Percentiles rank a stretch among this genome's conserved stretches.
phyloP scores from a whole-genome alignment of 345 rosid genomes.

The Syzygium oleosum region DNA sequence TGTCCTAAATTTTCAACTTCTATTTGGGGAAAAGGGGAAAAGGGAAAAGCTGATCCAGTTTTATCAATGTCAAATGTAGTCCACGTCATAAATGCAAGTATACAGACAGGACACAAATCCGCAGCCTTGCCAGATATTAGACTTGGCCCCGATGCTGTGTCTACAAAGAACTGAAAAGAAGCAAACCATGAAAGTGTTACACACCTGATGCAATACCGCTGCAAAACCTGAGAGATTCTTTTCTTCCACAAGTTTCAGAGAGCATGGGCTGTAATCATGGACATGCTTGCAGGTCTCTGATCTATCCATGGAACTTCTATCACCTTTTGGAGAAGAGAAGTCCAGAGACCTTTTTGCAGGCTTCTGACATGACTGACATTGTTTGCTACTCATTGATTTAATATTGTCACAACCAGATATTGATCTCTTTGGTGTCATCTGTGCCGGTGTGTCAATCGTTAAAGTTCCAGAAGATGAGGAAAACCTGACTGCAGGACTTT shows the following conservation, averaged over 20 bases:
- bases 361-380: constrained; percentile 6
- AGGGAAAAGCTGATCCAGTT: not conserved
- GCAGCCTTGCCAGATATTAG: not conserved
- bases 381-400: not conserved
- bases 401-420: constrained; percentile 16
- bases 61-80: not conserved
- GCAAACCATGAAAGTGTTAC: not conserved
- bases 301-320: not conserved
- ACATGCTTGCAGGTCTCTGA: constrained; percentile 1
- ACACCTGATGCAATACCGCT: constrained; percentile 9
- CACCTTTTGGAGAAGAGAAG: constrained; percentile 21
- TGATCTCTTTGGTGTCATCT: constrained; percentile 30
- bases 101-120: not conserved
- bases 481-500: constrained; percentile 23
- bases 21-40: not conserved
- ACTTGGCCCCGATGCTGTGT: not conserved
- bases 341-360: constrained; percentile 38
- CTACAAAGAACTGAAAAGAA: not conserved
- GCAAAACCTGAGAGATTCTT: not conserved
- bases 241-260: not conserved
- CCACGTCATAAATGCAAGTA: not conserved
- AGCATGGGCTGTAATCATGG: not conserved
- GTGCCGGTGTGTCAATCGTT: constrained; percentile 36
- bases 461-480: constrained; percentile 9
- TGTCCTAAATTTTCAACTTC: not conserved